Evolutionary conservation across 495 filamentous ascomycete genomes (phyloP), one percentile per base, ranked within the genome.

Genomic region (Hypoxylon fragiforme): DNA sequence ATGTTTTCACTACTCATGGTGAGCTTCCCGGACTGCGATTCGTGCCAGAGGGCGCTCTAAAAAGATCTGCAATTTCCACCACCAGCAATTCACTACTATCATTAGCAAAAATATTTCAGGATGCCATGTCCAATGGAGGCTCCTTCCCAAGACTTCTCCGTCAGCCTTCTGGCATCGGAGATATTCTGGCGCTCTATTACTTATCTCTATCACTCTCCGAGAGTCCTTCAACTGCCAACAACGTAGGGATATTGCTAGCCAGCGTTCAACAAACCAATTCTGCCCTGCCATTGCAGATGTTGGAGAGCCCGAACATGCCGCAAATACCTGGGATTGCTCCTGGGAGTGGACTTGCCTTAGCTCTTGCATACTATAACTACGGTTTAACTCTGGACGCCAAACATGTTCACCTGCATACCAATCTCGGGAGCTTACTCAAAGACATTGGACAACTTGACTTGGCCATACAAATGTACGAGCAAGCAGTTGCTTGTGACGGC

Each of bases 361-460:
- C 94, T 8, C 77, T 99, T 45, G 84, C 86, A 11, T 97, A 97
- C 67, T 99, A 99, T 74, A 86, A 95, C 50, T 97, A 96, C 67
- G 94, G 94, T 1, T 75, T 91, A 36, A 84, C 84, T 44, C 81
- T 99, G 1, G 94, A 99, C 63, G 73, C 83, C 1, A 86, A 85
- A 39, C 95, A 99, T 74, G 95, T 95, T n/a, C 94, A 99, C 70
- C 82, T 99, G 12, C 96, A 96, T 66, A 99, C 94, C 0, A 99
- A 99, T 47, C 75, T 99, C 2, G 94, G 94, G 2, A 97, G 95
- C 63, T 70, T 99, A 22, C 80, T 97, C 22, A 99, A 99, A 64
- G 94, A 99, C 62, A 95, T 97, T 61, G 92, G 95, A 0, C 94
- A 97, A 60, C 81, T 97, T 7, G 81, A 86, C 32, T 83, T 90